Conservation (phyloP, 108 stramenopile species). For the Aureococcus anophagefferens region DNA sequence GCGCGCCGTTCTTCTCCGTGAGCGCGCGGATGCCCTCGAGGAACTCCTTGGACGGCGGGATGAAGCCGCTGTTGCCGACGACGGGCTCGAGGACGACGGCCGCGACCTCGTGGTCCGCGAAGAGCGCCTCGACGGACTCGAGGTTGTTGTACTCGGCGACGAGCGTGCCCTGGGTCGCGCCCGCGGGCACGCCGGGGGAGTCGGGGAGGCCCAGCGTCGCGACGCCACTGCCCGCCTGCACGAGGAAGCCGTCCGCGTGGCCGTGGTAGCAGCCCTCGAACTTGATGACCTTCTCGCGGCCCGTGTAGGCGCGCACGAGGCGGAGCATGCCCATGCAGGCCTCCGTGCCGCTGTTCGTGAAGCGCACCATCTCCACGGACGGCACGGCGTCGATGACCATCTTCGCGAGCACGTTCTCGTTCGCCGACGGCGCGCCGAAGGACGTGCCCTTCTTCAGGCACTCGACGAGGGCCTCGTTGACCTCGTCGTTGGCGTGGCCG, state of each 20-base stretch:
- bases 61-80: conserved; percentile 97
- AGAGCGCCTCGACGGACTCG: conserved; percentile 64
- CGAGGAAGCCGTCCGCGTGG: conserved; percentile 93
- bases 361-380: conserved; percentile 97
- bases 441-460: conserved; percentile 94
- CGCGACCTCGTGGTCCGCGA: conserved; percentile 84
- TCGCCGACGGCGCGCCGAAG: conserved; percentile 87
- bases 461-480: conserved; percentile 70
- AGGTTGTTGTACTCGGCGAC: conserved; percentile 96
- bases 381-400: conserved; percentile 91
- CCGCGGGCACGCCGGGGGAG: conserved; percentile 85
- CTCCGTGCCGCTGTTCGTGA: conserved; percentile 98
- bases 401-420: conserved; percentile 93
- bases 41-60: conserved; percentile 89
- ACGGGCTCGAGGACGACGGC: conserved; percentile 93
- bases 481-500: conserved; percentile 95
- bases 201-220: conserved; percentile 94
- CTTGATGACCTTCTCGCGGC: conserved; percentile 89
- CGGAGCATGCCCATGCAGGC: conserved; percentile 99
- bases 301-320: conserved; percentile 86
- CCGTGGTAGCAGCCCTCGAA: conserved; percentile 99
- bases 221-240: conserved; percentile 94
- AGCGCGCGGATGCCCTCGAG: conserved; percentile 79
- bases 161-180: conserved; percentile 79
- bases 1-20: conserved; percentile 70